phyloP scores from a whole-genome alignment of 352 stramenopile genomes.

The Phytophthora tubulina region DNA sequence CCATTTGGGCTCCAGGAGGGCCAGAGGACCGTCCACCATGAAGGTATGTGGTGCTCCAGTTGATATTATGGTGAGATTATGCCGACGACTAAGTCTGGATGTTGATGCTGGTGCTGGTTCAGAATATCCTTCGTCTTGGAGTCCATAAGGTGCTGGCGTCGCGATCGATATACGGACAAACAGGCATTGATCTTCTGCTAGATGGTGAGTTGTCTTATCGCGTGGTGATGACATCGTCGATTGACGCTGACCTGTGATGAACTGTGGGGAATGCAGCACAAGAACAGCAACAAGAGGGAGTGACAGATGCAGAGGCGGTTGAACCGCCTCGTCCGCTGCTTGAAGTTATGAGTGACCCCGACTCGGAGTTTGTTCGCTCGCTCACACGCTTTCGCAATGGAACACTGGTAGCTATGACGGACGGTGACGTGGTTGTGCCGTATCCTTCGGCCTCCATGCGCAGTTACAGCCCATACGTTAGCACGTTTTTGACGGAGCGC shows the following conservation, averaged over 20 bases:
- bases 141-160: constrained; percentile 77
- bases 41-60: constrained; percentile 53
- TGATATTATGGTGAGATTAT: constrained; percentile 10
- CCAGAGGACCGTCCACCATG: constrained; percentile 64
- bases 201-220: constrained; percentile 40
- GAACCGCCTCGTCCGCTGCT: constrained; percentile 50
- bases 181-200: constrained; percentile 78
- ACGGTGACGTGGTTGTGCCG: constrained; percentile 79
- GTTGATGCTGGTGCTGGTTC: constrained; percentile 14
- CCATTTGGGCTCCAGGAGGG: constrained; percentile 77
- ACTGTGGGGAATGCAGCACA: constrained; percentile 22
- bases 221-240: not conserved
- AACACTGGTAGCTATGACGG: constrained; percentile 79
- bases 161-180: constrained; percentile 75
- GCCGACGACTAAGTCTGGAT: constrained; percentile 10
- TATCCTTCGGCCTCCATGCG: constrained; percentile 79
- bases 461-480: constrained; percentile 75
- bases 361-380: constrained; percentile 63
- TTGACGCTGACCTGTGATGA: constrained; percentile 4
- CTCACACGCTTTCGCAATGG: constrained; percentile 65
- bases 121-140: constrained; percentile 78
- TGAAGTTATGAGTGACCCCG: constrained; percentile 71
- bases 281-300: constrained; percentile 28
- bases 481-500: constrained; percentile 57
- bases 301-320: constrained; percentile 8